Evolutionary conservation across 176 grass and related monocot genomes (phyloP).

Genomic region (Triticum aestivum): DNA sequence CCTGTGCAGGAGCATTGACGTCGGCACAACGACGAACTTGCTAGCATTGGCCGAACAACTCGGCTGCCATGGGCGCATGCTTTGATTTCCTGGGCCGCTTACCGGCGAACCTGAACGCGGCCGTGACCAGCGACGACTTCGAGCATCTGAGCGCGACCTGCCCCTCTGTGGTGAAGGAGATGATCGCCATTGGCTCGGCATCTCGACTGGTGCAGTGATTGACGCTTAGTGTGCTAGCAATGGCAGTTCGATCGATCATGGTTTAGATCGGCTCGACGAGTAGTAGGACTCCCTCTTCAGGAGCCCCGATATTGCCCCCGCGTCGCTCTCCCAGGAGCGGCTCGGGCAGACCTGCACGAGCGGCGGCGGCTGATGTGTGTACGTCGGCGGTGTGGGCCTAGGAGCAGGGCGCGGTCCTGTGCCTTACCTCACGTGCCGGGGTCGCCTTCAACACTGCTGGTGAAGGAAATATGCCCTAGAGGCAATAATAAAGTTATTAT

Average conservation of each 20-base stretch:
- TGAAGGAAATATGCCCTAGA: too few relatives aligned
- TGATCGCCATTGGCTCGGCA: neutral
- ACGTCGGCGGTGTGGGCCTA: too few relatives aligned
- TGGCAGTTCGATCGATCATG: neutral
- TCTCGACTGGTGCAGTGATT: neutral
- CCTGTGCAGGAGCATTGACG: neutral
- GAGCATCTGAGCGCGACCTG: neutral
- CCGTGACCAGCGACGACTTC: neutral
- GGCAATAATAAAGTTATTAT: too few relatives aligned
- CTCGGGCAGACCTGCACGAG: too few relatives aligned
- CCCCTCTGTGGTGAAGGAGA: neutral
- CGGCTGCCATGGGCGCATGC: neutral
- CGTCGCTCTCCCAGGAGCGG: too few relatives aligned
- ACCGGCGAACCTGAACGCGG: neutral
- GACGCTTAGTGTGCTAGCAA: neutral
- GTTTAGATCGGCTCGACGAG: neutral
- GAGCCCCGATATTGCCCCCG: too few relatives aligned
- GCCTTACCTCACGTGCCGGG: too few relatives aligned
- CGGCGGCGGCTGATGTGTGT: too few relatives aligned
- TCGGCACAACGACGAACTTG: neutral
- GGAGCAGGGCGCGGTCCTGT: too few relatives aligned
- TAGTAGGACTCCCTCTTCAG: too few relatives aligned
- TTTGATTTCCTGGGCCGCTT: neutral
- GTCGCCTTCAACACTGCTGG: too few relatives aligned
- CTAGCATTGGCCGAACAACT: neutral